Evolutionary conservation across 306 rosid genomes (phyloP).

Genomic region (Dalbergia cultrata): DNA sequence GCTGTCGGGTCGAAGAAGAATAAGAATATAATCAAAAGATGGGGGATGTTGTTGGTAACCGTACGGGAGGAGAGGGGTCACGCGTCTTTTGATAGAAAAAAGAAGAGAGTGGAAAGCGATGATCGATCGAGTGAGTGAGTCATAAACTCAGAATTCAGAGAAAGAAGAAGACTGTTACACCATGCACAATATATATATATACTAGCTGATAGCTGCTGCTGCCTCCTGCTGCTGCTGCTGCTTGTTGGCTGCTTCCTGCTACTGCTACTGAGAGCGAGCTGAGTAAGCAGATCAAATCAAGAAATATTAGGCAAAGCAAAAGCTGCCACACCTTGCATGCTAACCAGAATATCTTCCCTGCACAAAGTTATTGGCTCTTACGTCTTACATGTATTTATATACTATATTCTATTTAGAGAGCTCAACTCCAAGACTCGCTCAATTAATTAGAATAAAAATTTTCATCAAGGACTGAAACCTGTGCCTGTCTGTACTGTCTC

Average conservation of each 20-base stretch:
- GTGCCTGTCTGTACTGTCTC: too few relatives aligned
- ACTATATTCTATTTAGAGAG: too few relatives aligned
- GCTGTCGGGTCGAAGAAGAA: constrained; percentile 23
- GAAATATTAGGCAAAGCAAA: neutral
- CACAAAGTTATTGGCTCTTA: too few relatives aligned
- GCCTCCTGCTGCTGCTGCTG: neutral
- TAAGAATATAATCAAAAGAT: constrained; percentile 7
- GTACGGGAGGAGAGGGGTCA: neutral
- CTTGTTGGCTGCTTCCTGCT: neutral
- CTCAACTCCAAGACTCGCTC: too few relatives aligned
- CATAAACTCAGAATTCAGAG: neutral
- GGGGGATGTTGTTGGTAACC: neutral
- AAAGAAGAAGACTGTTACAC: neutral
- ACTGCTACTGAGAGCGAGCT: too few relatives aligned
- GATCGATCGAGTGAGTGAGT: neutral
- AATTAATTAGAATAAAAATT: too few relatives aligned
- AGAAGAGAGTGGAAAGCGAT: too few relatives aligned
- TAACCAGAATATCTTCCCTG: neutral
- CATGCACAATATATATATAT: neutral
- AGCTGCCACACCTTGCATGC: neutral
- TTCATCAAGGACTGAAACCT: too few relatives aligned
- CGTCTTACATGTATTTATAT: too few relatives aligned
- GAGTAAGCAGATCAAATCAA: too few relatives aligned
- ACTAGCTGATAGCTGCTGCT: neutral
- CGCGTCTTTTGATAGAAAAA: constrained; percentile 16